Conservation (phyloP, 2,329 filamentous ascomycete species). For the Colletotrichum higginsianum region DNA sequence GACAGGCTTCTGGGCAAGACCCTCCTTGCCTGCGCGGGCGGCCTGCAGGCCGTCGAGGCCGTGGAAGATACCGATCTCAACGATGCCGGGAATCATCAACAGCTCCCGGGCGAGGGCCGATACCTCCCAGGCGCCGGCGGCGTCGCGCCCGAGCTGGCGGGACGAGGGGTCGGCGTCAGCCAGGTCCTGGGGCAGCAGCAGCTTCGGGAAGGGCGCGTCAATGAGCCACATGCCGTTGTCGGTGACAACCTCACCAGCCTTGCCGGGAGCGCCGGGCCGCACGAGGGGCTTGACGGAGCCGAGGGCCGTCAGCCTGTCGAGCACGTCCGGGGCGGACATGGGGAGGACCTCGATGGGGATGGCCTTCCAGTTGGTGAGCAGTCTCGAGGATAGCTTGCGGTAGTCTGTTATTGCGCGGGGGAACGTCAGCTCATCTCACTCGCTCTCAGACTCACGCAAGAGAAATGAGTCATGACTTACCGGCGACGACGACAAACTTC, state of each 20-base stretch:
- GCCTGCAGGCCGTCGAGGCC: conserved; percentile 83
- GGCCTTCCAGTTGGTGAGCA: conserved; percentile 83
- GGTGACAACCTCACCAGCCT: conserved; percentile 82
- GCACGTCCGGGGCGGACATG: conserved; percentile 83
- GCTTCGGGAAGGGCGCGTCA: conserved; percentile 87
- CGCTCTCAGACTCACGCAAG: background rate
- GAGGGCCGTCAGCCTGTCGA: conserved; percentile 78
- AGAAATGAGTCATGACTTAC: conserved; percentile 59
- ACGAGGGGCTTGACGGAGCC: conserved; percentile 81
- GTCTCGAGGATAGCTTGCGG: conserved; percentile 85
- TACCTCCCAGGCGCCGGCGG: conserved; percentile 84
- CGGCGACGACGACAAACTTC: conserved; percentile 90
- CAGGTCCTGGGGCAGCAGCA: conserved; percentile 74
- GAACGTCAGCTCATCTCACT: background rate
- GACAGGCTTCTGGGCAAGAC: conserved; percentile 89
- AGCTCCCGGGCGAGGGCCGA: conserved; percentile 80
- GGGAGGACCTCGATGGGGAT: conserved; percentile 97
- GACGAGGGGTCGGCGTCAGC: conserved; percentile 47
- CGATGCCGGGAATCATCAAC: conserved; percentile 86
- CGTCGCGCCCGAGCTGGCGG: conserved; percentile 46
- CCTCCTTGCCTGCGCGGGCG: conserved; percentile 63
- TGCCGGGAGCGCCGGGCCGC: conserved; percentile 79
- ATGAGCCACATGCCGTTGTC: conserved; percentile 82
- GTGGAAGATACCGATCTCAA: conserved; percentile 93
- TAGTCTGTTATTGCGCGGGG: conserved; percentile 72